Percentiles rank a stretch among this genome's conserved stretches.
Evolutionary conservation across 345 rosid species (phyloP).

Genomic region (Microcos paniculata): DNA sequence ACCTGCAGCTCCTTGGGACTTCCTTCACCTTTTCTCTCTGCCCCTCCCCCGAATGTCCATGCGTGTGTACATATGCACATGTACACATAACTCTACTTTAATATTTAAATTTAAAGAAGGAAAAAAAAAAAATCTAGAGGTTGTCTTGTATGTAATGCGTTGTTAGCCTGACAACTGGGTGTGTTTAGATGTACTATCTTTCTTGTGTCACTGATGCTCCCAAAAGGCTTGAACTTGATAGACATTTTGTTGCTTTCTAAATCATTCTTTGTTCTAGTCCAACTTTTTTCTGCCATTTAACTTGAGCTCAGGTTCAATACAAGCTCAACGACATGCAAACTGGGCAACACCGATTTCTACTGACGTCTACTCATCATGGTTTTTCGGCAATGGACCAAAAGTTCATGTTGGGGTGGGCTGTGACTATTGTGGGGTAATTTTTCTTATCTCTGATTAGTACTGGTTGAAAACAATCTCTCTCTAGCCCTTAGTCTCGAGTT

Average conservation of each 20-base stretch:
- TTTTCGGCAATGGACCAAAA: conserved; percentile 27
- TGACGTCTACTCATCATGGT: conserved; percentile 14
- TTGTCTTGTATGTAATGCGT: not conserved
- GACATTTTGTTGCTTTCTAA: not conserved
- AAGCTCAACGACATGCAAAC: conserved; percentile 12
- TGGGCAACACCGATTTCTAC: conserved; percentile 11
- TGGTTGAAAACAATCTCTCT: not conserved
- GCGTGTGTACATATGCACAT: not conserved
- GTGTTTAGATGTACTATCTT: not conserved
- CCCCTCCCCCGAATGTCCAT: not conserved
- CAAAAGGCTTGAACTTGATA: not conserved
- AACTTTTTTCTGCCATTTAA: not conserved
- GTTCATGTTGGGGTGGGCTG: conserved; percentile 38
- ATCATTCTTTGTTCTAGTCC: not conserved
- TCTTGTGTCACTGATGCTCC: not conserved
- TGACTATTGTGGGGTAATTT: conserved; percentile 48
- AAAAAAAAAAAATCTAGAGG: no score
- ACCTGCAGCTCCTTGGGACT: not conserved
- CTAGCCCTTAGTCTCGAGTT: not conserved
- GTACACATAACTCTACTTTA: not conserved
- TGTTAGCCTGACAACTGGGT: not conserved
- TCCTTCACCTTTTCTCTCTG: not conserved
- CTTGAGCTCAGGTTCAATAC: conserved; percentile 27
- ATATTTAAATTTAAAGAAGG: not conserved
- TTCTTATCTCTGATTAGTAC: not conserved